Evolutionary conservation across 495 filamentous ascomycete genomes (phyloP).

Genomic region (Neurospora sp.): DNA sequence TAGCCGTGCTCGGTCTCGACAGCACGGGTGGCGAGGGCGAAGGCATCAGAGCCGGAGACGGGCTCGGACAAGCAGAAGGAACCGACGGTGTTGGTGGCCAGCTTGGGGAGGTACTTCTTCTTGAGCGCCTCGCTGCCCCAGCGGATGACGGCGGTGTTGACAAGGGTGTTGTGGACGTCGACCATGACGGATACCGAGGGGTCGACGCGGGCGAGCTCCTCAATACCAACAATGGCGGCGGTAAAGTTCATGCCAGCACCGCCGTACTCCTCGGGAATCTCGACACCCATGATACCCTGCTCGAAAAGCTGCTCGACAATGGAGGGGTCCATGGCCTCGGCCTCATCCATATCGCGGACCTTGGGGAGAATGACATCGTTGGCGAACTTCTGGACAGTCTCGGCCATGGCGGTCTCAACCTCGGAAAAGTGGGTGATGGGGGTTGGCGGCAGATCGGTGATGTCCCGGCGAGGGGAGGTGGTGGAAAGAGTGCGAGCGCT

Average conservation of each 20-base stretch:
- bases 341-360: slow-evolving; percentile 96
- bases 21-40: slow-evolving; percentile 85
- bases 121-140: slow-evolving; percentile 67
- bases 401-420: slow-evolving; percentile 78
- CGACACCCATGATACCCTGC: slow-evolving; percentile 94
- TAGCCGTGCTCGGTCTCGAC: slow-evolving; percentile 65
- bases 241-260: slow-evolving; percentile 99
- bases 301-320: slow-evolving; percentile 92
- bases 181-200: slow-evolving; percentile 88
- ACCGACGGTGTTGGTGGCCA: slow-evolving; percentile 85
- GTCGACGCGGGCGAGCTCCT: slow-evolving; percentile 90
- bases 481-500: slow-evolving; percentile 63
- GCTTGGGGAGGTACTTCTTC: slow-evolving; percentile 73
- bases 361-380: slow-evolving; percentile 81
- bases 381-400: slow-evolving; percentile 85
- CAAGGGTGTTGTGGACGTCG: slow-evolving; percentile 95
- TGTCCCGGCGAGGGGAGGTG: slow-evolving; percentile 47
- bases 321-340: slow-evolving; percentile 81
- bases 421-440: slow-evolving; percentile 92
- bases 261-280: slow-evolving; percentile 94
- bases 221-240: slow-evolving; percentile 87
- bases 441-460: slow-evolving; percentile 68
- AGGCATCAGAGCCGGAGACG: slow-evolving; percentile 87
- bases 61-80: slow-evolving; percentile 97
- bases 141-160: slow-evolving; percentile 87